Conservation (phyloP, 345 rosid genomes). For the Erodium maritimum region DNA sequence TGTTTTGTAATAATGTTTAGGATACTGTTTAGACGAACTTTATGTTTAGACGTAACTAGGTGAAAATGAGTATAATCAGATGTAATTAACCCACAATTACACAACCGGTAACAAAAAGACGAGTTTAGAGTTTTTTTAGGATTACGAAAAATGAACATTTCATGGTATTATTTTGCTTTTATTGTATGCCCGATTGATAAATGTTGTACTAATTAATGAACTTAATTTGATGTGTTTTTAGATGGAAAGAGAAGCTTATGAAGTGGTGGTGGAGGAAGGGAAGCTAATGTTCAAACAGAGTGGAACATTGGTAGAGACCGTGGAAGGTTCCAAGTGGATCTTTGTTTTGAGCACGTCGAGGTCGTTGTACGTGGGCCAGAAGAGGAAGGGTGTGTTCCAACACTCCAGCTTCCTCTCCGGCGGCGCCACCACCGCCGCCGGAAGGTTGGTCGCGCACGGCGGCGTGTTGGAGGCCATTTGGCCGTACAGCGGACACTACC, state of each 20-base stretch:
- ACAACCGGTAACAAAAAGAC: no score
- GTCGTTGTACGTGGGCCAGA: slow-evolving; percentile 45
- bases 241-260: slow-evolving; percentile 47
- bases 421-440: slow-evolving; percentile 61
- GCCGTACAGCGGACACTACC: slow-evolving; percentile 98
- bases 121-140: no score
- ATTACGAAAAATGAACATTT: no score
- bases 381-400: slow-evolving; percentile 57
- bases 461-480: slow-evolving; percentile 74
- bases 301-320: slow-evolving; percentile 23
- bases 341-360: slow-evolving; percentile 56
- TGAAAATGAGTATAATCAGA: no score
- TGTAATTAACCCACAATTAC: no score
- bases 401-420: slow-evolving; percentile 66
- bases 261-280: slow-evolving; percentile 42
- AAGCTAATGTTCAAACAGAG: slow-evolving; percentile 27
- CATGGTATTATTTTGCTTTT: no score
- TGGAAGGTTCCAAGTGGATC: slow-evolving; percentile 50
- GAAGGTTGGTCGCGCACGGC: slow-evolving; percentile 41
- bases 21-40: no score
- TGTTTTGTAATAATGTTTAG: no score
- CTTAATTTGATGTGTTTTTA: slow-evolving; percentile 8
- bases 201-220: neutral
- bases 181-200: no score
- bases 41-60: no score